These are phyloP conservation scores for Ulmus americana DNA, from an alignment of 331 rosid genomes.

Conservation along the genomic window DNA sequence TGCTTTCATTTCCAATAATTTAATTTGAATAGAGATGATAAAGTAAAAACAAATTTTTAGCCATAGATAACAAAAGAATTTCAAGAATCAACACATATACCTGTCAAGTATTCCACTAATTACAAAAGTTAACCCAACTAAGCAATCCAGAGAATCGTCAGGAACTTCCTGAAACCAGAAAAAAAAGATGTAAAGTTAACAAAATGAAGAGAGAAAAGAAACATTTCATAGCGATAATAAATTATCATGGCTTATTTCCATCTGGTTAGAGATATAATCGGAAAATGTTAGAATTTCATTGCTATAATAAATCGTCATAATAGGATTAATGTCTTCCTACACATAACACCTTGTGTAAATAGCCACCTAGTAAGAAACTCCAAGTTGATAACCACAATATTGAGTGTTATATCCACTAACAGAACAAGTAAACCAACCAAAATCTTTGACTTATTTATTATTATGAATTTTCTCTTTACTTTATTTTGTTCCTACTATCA, in stretches of 20 bases:
- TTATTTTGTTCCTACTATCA: too few species aligned
- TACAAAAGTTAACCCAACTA: slow-evolving; percentile 78
- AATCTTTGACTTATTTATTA: too few species aligned
- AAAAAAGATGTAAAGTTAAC: slow-evolving; percentile 23
- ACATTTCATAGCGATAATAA: slow-evolving; percentile 23
- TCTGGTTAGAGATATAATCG: slow-evolving; percentile 27
- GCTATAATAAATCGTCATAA: too few species aligned
- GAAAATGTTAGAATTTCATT: not conserved
- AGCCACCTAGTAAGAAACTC: too few species aligned
- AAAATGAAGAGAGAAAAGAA: slow-evolving; percentile 10
- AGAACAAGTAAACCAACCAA: too few species aligned
- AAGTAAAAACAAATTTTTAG: not conserved
- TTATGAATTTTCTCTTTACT: too few species aligned
- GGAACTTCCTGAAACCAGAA: slow-evolving; percentile 70
- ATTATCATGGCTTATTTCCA: slow-evolving; percentile 41
- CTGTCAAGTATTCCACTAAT: slow-evolving; percentile 96
- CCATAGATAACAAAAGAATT: slow-evolving; percentile 2
- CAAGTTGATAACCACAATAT: too few species aligned
- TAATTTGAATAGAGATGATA: too few species aligned
- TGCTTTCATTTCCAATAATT: too few species aligned
- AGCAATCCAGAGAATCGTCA: slow-evolving; percentile 81
- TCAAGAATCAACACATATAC: slow-evolving; percentile 27
- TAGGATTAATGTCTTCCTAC: too few species aligned
- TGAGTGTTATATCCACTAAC: too few species aligned
- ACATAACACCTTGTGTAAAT: too few species aligned